These are phyloP conservation scores for Nannizzia gypsea DNA, from an alignment of 2,329 filamentous ascomycete species.

Conservation along the genomic window DNA sequence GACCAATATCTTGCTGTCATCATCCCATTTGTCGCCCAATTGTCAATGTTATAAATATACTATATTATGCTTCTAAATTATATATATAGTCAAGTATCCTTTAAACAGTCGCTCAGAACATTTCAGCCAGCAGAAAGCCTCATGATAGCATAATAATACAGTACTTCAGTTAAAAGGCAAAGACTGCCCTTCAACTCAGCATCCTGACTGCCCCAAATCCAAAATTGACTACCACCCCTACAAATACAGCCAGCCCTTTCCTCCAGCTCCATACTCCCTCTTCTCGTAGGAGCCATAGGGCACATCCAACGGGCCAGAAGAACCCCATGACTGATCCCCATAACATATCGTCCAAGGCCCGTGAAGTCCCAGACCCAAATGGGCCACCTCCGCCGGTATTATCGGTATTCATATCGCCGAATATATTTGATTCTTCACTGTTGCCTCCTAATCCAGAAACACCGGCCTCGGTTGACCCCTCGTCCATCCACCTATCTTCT, in stretches of 20 bases:
- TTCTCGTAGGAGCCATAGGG: slow-evolving; percentile 75
- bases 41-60: background rate
- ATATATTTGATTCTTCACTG: slow-evolving; percentile 31
- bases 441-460: slow-evolving; percentile 23
- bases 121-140: background rate
- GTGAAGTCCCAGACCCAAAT: background rate
- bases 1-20: background rate
- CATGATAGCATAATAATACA: background rate
- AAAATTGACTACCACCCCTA: slow-evolving; percentile 70
- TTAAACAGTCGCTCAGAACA: background rate
- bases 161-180: background rate
- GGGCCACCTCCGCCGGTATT: slow-evolving; percentile 21
- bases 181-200: slow-evolving; percentile 30
- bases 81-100: background rate
- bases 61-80: background rate
- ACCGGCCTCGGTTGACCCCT: slow-evolving; percentile 35
- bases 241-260: slow-evolving; percentile 74
- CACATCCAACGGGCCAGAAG: slow-evolving; percentile 80
- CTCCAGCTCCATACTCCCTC: slow-evolving; percentile 77
- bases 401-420: slow-evolving; percentile 18
- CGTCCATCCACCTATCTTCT: slow-evolving; percentile 87
- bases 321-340: slow-evolving; percentile 86
- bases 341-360: slow-evolving; percentile 68
- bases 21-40: background rate
- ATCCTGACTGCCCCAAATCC: slow-evolving; percentile 59